Conservation (phyloP, 2,329 filamentous ascomycete genomes). For the Tolypocladium guangdongense region DNA sequence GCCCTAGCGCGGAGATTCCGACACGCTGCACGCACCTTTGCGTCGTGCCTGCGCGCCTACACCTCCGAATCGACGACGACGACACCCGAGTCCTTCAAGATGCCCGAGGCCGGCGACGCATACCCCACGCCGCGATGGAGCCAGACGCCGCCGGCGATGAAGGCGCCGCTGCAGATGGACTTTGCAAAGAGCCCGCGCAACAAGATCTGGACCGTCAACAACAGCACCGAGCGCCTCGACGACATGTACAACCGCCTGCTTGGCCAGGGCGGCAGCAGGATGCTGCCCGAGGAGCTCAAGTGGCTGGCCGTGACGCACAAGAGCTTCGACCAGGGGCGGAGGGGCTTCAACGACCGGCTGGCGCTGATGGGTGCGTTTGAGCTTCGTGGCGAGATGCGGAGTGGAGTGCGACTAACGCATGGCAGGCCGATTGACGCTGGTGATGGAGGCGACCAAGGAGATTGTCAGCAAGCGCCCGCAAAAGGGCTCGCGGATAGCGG, state of each 20-base stretch:
- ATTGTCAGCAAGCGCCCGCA: constrained; percentile 23
- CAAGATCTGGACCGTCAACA: constrained; percentile 59
- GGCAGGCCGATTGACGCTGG: constrained; percentile 24
- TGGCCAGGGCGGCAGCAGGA: constrained; percentile 57
- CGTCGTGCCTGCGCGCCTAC: constrained; percentile 17
- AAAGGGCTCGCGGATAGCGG: constrained; percentile 16
- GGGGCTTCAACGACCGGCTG: constrained; percentile 89
- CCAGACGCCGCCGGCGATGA: constrained; percentile 58
- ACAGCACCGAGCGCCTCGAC: constrained; percentile 62
- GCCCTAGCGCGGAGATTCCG: constrained; percentile 15
- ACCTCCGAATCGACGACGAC: constrained; percentile 13
- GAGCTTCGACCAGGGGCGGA: constrained; percentile 89
- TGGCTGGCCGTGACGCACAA: constrained; percentile 97
- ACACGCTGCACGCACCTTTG: constrained; percentile 11
- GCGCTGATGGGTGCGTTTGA: constrained; percentile 67
- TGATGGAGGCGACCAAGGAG: constrained; percentile 27
- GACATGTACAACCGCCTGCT: constrained; percentile 67
- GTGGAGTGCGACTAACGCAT: constrained; percentile 3
- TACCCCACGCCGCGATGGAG: constrained; percentile 50
- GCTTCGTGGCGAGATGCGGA: not conserved
- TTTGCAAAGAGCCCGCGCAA: constrained; percentile 41
- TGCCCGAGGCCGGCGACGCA: constrained; percentile 4
- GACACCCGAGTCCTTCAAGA: constrained; percentile 16
- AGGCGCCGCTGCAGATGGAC: constrained; percentile 55
- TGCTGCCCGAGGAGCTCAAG: constrained; percentile 84